A percentile compares a stretch with the other conserved stretches of the same genome.
Conservation (phyloP, 208 protist genomes). For the Naegleria fowleri region DNA sequence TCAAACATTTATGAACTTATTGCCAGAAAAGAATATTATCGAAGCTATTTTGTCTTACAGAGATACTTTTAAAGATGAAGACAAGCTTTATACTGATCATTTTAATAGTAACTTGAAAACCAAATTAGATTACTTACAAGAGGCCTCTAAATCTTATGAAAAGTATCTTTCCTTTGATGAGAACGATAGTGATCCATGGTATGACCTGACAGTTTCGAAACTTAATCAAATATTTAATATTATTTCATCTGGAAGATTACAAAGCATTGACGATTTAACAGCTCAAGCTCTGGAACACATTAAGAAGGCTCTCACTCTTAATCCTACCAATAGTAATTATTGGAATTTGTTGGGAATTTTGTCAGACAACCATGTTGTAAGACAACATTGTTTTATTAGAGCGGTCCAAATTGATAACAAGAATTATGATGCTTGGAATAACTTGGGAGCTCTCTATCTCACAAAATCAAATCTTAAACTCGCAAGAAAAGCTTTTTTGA, state of each 20-base stretch:
- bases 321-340: background rate
- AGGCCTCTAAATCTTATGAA: background rate
- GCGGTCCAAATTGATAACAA: background rate
- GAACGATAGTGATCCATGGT: constrained; percentile 1
- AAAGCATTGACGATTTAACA: background rate
- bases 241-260: background rate
- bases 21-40: background rate
- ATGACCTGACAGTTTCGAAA: background rate
- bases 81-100: background rate
- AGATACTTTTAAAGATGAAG: background rate
- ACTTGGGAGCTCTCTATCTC: background rate
- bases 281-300: background rate
- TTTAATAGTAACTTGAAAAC: background rate
- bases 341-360: background rate
- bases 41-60: background rate
- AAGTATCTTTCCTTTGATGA: background rate
- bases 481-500: background rate
- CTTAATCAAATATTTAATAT: background rate
- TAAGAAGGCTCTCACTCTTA: background rate
- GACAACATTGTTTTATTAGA: constrained; percentile 26
- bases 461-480: background rate
- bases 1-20: background rate
- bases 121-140: background rate
- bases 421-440: constrained; percentile 1
- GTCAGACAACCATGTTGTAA: background rate